Conservation (phyloP, 345 rosid species). For the thale cress (Arabidopsis thaliana) region DNA sequence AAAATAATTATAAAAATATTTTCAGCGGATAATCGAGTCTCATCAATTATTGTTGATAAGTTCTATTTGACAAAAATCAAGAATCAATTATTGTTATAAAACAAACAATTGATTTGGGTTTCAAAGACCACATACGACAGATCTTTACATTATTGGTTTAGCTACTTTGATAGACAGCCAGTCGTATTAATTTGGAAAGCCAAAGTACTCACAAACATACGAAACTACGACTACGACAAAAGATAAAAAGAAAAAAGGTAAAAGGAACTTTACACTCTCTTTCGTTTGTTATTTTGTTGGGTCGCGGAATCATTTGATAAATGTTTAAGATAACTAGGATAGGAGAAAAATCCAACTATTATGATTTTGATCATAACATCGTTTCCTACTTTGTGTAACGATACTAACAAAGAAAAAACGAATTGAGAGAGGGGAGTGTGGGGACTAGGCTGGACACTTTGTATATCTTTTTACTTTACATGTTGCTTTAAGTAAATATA, state of each 20-base stretch:
- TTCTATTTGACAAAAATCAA: too few species aligned
- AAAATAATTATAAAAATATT: neutral
- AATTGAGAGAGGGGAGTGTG: neutral
- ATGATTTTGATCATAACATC: too few species aligned
- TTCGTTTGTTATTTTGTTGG: neutral
- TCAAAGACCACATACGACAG: constrained; percentile 2
- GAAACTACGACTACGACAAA: neutral
- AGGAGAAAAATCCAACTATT: too few species aligned
- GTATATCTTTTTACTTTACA: neutral
- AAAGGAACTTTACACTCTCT: constrained; percentile 10
- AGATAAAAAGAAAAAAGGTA: too few species aligned
- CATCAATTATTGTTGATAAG: neutral
- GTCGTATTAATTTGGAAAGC: neutral
- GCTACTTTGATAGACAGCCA: constrained; percentile 5
- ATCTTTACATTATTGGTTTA: constrained; percentile 25
- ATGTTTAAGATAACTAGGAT: too few species aligned
- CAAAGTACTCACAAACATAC: neutral
- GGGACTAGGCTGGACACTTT: neutral
- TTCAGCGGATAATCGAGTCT: constrained; percentile 11
- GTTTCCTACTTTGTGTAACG: neutral
- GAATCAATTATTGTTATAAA: neutral
- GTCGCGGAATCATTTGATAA: neutral
- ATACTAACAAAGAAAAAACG: neutral
- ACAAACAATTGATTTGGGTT: constrained; percentile 5
- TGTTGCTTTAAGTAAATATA: neutral